Evolutionary conservation across 2,329 filamentous ascomycete genomes (phyloP).

Genomic region (Alternaria dauci): DNA sequence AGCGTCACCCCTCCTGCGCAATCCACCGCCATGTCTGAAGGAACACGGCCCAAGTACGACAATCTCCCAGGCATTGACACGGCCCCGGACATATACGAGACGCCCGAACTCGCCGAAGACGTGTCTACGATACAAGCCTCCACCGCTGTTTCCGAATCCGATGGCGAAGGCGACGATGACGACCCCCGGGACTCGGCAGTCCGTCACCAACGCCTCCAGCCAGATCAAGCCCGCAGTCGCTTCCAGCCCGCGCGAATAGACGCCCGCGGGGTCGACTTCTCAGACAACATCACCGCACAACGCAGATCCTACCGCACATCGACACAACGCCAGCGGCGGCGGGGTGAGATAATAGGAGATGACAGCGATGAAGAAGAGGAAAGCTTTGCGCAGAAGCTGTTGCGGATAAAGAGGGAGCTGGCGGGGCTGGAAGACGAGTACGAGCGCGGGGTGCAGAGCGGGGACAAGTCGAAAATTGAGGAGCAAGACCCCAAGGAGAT

Average conservation of each 20-base stretch:
- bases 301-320: conserved; percentile 80
- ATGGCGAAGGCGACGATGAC: conserved; percentile 64
- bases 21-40: conserved; percentile 40
- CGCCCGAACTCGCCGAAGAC: conserved; percentile 89
- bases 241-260: conserved; percentile 82
- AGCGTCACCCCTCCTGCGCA: conserved; percentile 9
- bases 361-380: conserved; percentile 74
- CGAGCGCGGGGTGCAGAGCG: conserved; percentile 58
- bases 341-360: conserved; percentile 73
- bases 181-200: conserved; percentile 59
- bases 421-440: conserved; percentile 69
- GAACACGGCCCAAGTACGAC: conserved; percentile 46
- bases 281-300: conserved; percentile 83
- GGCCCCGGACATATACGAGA: conserved; percentile 95
- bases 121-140: conserved; percentile 76
- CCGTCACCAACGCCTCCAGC: conserved; percentile 77
- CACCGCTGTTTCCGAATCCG: conserved; percentile 52
- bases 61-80: conserved; percentile 72
- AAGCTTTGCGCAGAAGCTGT: conserved; percentile 78
- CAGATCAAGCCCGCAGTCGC: conserved; percentile 78
- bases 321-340: conserved; percentile 69
- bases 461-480: conserved; percentile 51
- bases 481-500: conserved; percentile 64
- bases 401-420: conserved; percentile 82
- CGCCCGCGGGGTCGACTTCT: conserved; percentile 83